A percentile compares a stretch with the other conserved stretches of the same genome.
Evolutionary conservation across 2,329 filamentous ascomycete genomes (phyloP).

Genomic region (Pestalotiopsis sp.): DNA sequence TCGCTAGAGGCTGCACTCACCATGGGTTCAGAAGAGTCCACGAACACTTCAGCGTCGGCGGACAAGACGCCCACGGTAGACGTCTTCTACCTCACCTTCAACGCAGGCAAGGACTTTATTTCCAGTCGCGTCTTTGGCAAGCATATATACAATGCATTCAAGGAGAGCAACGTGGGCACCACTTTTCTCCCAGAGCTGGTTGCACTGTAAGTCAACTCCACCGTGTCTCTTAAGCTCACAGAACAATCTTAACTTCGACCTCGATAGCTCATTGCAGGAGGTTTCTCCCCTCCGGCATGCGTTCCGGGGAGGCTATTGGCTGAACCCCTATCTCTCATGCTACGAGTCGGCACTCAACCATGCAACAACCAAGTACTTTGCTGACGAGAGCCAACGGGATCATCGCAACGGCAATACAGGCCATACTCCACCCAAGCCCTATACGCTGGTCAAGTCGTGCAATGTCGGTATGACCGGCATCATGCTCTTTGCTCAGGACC

Average conservation of each 20-base stretch:
- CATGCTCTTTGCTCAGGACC: conserved; percentile 77
- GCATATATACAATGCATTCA: conserved; percentile 67
- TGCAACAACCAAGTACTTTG: conserved; percentile 54
- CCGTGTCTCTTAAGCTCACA: background rate
- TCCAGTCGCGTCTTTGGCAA: conserved; percentile 70
- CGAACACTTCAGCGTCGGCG: conserved; percentile 28
- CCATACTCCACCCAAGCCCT: conserved; percentile 42
- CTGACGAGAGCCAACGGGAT: conserved; percentile 21
- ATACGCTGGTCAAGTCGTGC: conserved; percentile 69
- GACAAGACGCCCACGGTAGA: conserved; percentile 57
- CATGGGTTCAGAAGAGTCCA: background rate
- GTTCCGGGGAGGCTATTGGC: conserved; percentile 81
- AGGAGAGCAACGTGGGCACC: conserved; percentile 36
- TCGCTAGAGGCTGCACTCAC: conserved; percentile 19
- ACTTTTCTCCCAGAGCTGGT: conserved; percentile 55
- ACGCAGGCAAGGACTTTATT: conserved; percentile 76
- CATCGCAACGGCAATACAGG: conserved; percentile 19
- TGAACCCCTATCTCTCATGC: conserved; percentile 74
- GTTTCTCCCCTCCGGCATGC: conserved; percentile 81
- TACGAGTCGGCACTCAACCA: conserved; percentile 73
- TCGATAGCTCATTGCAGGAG: conserved; percentile 78
- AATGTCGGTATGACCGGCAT: conserved; percentile 90
- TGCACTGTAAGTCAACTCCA: conserved; percentile 51
- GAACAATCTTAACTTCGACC: conserved; percentile 17
- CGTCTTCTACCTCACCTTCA: conserved; percentile 84